phyloP scores from a whole-genome alignment of 1,284 basidiomycete genomes.

The Boletellus dicymbophilus region DNA sequence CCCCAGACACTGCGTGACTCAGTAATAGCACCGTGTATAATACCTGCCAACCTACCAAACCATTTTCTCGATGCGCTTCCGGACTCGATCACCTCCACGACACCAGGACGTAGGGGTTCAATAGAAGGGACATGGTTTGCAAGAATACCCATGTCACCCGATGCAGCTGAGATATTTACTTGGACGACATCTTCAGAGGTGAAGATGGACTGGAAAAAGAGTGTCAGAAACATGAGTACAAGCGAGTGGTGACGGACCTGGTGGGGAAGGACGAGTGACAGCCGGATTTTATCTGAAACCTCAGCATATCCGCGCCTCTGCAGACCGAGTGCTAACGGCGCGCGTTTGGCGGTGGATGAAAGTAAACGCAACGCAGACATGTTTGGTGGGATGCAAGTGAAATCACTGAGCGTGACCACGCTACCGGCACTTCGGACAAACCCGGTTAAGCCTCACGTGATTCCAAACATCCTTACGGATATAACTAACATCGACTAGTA shows the following conservation, averaged over 20 bases:
- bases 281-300: conserved; percentile 81
- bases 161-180: conserved; percentile 90
- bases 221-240: conserved; percentile 9
- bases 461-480: neutral
- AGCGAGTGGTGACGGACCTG: conserved; percentile 60
- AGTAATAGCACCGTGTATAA: conserved; percentile 5
- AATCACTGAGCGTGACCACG: neutral
- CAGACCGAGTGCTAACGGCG: conserved; percentile 50
- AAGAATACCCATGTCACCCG: conserved; percentile 99
- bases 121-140: conserved; percentile 96
- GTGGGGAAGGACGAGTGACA: conserved; percentile 91
- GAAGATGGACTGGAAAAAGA: conserved; percentile 74
- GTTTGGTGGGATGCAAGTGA: conserved; percentile 14
- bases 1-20: conserved; percentile 77
- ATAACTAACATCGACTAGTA: no score
- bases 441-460: conserved; percentile 32
- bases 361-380: conserved; percentile 80
- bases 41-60: conserved; percentile 74
- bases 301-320: conserved; percentile 88
- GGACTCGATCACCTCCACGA: conserved; percentile 91
- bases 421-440: conserved; percentile 23
- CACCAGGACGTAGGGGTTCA: conserved; percentile 89
- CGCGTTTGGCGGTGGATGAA: conserved; percentile 62
- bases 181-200: conserved; percentile 87
- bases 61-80: conserved; percentile 85